Percentiles rank a stretch among this genome's conserved stretches.
phyloP scores from a whole-genome alignment of 1,139 yeast genomes.

The Saccharomyces pastorianus region DNA sequence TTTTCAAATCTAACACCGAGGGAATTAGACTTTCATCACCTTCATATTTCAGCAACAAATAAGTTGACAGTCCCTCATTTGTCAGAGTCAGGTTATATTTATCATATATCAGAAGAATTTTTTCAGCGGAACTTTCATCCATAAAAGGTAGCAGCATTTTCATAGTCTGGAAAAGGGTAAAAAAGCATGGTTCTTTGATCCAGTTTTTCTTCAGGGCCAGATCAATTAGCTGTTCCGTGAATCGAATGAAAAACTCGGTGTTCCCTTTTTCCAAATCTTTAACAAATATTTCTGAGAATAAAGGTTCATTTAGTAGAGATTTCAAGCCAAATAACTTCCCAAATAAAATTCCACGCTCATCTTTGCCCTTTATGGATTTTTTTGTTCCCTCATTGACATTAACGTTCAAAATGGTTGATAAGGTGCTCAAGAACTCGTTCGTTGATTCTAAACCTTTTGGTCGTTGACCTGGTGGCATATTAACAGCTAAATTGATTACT shows the following conservation, averaged over 20 bases:
- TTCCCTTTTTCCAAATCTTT: slow-evolving; percentile 24
- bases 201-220: slow-evolving; percentile 65
- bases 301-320: slow-evolving; percentile 52
- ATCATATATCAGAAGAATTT: slow-evolving; percentile 38
- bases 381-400: slow-evolving; percentile 35
- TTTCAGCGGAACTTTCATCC: slow-evolving; percentile 29
- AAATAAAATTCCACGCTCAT: slow-evolving; percentile 70
- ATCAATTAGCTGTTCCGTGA: slow-evolving; percentile 44
- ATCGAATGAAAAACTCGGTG: slow-evolving; percentile 33
- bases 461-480: slow-evolving; percentile 11
- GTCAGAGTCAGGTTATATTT: slow-evolving; percentile 53
- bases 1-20: slow-evolving; percentile 14
- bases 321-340: slow-evolving; percentile 84
- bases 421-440: slow-evolving; percentile 33
- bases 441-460: slow-evolving; percentile 23
- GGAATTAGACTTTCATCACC: slow-evolving; percentile 5
- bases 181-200: slow-evolving; percentile 78
- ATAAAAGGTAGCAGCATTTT: slow-evolving; percentile 26
- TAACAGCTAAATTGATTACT: slow-evolving; percentile 42
- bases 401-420: slow-evolving; percentile 34
- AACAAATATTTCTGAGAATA: slow-evolving; percentile 34
- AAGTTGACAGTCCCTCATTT: slow-evolving; percentile 75
- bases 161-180: slow-evolving; percentile 54
- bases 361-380: slow-evolving; percentile 59
- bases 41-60: slow-evolving; percentile 39